These are phyloP conservation scores for Phytophthora cactorum DNA, from an alignment of 352 stramenopile genomes.

Conservation along the genomic window DNA sequence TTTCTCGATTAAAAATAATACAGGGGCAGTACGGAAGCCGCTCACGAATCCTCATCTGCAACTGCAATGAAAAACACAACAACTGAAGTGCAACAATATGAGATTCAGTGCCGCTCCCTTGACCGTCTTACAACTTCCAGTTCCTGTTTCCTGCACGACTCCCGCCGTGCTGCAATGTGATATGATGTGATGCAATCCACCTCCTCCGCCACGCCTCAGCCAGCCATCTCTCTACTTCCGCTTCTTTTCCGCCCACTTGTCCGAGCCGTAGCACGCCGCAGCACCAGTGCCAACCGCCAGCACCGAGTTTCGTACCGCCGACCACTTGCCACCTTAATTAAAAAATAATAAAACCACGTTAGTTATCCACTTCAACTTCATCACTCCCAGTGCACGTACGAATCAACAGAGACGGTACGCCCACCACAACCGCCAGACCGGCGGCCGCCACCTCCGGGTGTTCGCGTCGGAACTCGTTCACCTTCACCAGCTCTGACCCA, in stretches of 20 bases:
- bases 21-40: too few species aligned
- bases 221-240: constrained; percentile 33
- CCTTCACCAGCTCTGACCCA: constrained; percentile 68
- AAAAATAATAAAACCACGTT: constrained; percentile 1
- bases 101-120: constrained; percentile 26
- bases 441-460: constrained; percentile 69
- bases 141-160: constrained; percentile 17
- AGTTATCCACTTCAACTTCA: constrained; percentile 1
- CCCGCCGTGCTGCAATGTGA: constrained; percentile 11
- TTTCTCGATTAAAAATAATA: constrained; percentile 19
- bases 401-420: constrained; percentile 67
- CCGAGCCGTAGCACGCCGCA: constrained; percentile 58
- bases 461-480: constrained; percentile 76
- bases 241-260: constrained; percentile 68
- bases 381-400: constrained; percentile 50
- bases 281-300: constrained; percentile 65
- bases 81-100: background rate
- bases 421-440: constrained; percentile 62
- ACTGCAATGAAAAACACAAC: constrained; percentile 10
- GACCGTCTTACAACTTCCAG: constrained; percentile 32
- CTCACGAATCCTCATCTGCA: background rate
- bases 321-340: constrained; percentile 63
- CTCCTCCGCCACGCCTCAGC: background rate
- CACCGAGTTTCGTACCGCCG: constrained; percentile 66
- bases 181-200: constrained; percentile 28